Evolutionary conservation across 371 early-diverging fungal genomes (phyloP).

Genomic region (Mortierella sp.): DNA sequence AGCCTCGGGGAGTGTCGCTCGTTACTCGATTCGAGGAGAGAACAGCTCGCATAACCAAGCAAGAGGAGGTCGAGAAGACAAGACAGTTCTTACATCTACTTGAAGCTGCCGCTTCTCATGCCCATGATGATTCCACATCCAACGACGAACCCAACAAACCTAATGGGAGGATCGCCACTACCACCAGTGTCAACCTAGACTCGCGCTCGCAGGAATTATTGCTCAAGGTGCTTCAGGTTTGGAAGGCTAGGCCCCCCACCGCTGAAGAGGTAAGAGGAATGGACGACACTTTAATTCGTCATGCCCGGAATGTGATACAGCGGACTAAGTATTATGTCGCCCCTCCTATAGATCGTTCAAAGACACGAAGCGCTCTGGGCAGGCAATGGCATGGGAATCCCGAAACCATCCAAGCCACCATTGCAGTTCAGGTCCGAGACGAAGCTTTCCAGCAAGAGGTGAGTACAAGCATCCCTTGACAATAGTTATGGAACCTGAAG

Average conservation of each 20-base stretch:
- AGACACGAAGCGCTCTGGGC: conserved; percentile 62
- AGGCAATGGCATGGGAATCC: conserved; percentile 51
- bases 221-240: conserved; percentile 58
- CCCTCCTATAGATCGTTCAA: conserved; percentile 53
- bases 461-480: conserved; percentile 12
- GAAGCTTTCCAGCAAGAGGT: conserved; percentile 66
- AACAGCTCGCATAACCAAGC: conserved; percentile 50
- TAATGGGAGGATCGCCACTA: too few species aligned
- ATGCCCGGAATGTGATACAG: too few species aligned
- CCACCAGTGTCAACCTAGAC: background rate
- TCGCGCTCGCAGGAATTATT: conserved; percentile 46
- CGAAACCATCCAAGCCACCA: conserved; percentile 31
- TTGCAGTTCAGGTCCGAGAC: conserved; percentile 68
- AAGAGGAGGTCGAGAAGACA: conserved; percentile 64
- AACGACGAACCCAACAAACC: background rate
- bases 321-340: background rate
- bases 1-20: conserved; percentile 78
- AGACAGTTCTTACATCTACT: conserved; percentile 55
- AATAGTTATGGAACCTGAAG: too few species aligned
- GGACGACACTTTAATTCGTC: too few species aligned
- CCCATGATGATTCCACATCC: too few species aligned
- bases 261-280: conserved; percentile 60
- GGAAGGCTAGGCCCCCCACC: conserved; percentile 59
- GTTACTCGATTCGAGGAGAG: conserved; percentile 70
- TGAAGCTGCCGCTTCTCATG: conserved; percentile 1